phyloP scores from a whole-genome alignment of 495 filamentous ascomycete genomes.

The Clavariopsis aquatica region DNA sequence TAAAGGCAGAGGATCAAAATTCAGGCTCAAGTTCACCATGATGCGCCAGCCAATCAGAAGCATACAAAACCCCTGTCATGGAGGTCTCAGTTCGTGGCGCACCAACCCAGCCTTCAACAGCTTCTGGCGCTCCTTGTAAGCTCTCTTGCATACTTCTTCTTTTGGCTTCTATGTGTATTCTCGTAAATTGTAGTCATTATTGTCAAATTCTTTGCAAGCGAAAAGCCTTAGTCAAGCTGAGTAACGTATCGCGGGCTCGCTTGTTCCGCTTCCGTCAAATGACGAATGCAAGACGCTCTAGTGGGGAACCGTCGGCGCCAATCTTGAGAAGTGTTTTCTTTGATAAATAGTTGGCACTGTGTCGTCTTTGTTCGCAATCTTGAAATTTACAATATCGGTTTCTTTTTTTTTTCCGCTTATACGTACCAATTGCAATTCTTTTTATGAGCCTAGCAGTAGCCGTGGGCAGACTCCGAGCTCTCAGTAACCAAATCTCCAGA shows the following conservation, averaged over 20 bases:
- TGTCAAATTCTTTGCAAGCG: not conserved
- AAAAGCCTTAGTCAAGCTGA: constrained; percentile 20
- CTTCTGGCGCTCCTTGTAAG: constrained; percentile 3
- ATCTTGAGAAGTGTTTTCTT: too few species aligned
- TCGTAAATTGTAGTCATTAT: constrained; percentile 4
- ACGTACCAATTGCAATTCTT: not conserved
- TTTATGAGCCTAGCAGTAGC: constrained; percentile 9
- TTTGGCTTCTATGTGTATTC: not conserved
- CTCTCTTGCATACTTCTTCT: not conserved
- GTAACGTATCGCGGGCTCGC: constrained; percentile 12
- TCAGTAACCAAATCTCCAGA: constrained; percentile 19
- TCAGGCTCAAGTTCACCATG: not conserved
- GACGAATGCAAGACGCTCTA: constrained; percentile 4
- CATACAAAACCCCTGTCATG: constrained; percentile 1
- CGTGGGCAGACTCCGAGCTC: not conserved
- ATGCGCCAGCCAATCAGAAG: constrained; percentile 25
- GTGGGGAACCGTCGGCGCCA: not conserved
- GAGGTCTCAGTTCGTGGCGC: not conserved
- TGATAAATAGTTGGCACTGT: too few species aligned
- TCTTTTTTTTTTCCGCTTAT: not conserved
- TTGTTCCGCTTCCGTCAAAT: not conserved
- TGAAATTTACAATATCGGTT: too few species aligned
- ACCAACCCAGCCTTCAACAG: not conserved
- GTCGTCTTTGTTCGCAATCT: too few species aligned
- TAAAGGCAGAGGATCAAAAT: too few species aligned